Base-by-base conservation (phyloP, 2,329 filamentous ascomycete genomes). In the Bipolaris oryzae region DNA sequence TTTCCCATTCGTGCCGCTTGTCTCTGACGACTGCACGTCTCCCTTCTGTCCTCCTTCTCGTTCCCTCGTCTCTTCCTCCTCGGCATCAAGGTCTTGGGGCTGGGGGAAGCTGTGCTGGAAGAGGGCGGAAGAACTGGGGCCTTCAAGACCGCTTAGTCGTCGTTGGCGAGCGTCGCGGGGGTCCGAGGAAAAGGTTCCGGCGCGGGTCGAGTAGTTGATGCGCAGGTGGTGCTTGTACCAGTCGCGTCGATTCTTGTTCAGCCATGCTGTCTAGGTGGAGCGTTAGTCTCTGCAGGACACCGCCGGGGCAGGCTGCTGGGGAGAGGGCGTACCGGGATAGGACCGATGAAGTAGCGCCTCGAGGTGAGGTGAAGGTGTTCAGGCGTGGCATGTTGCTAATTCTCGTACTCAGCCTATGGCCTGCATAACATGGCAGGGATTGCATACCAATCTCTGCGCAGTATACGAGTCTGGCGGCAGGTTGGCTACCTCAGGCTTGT, bases 281-380 rank as follows among this genome's bases (percentile, higher is more conserved):
- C 7, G 45, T 52, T 31, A 39, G 38, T 18, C 39, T 35, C n/a
- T 33, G 31, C 56, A 69, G 46, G 70, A 68, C 50, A 41, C 25
- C 41, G 55, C 38, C 53, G 13, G 33, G 41, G 9, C n/a, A 35
- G 50, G 18, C 16, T 23, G n/a, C 21, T 39, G 23, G n/a, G 18
- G 46, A 38, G 58, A 34, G 35, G 45, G 62, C 71, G 52, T 71
- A 75, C 73, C 20, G 86, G 86, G 34, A 88, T 85, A 34, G 86
- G 86, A 0, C 86, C 86, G 56, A 89, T 86, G 74, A 89, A 89
- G 74, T 83, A 84, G 52, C 86, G 83, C 52, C 83, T 80, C 49
- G 81, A 84, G 6, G 86, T 88, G 63, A 86, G 76, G 73, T 88
- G 81, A 38, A 89, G 74, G 67, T 89, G 86, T 57, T 84, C 80